Base-by-base conservation (phyloP, 2,329 filamentous ascomycete species). In the Colletotrichum camelliae region DNA sequence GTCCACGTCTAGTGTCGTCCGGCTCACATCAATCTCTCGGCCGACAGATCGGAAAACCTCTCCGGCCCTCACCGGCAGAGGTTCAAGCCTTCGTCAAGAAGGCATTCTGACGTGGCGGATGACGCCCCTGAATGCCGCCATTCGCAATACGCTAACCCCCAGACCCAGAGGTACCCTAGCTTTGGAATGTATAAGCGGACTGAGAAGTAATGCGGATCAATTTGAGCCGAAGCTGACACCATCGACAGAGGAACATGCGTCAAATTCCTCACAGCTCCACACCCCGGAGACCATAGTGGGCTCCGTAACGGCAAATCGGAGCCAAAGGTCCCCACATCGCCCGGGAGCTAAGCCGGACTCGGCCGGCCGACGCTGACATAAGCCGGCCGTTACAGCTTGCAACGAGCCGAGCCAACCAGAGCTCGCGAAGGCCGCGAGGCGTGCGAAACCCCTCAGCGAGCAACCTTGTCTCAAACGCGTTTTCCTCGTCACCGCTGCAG, bases 371-470 rank as follows among this genome's bases (percentile, higher is more conserved):
- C 5, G 31, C 27, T 62, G n/a, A 62, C 18, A 62, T 62, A 37
- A 62, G 58, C 58, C 58, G 58, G 58, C 31, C 58, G 58, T 21
- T 31, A 35, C 58, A 35, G 31, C 9, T 21, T 62, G 7, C 0
- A 33, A 62, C n/a, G 31, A 61, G 33, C 58, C 58, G 58, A 35
- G 58, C 58, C 58, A 61, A 37, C 58, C 58, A 61, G 58, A 33
- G 29, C 7, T 24, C 18, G 65, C 13, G 6, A 61, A 21, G 13
- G 21, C 24, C 29, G 31, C 55, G 65, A 35, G 55, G 39, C 21
- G 33, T 57, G 31, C 12, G 43, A 70, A 35, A 58, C 57, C 71
- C 71, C 71, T 70, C 71, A 70, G 15, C 58, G 33, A 33, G 48
- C 48, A 60, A 31, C 43, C 35, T 65, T 27, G 21, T 43, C 35